Conservation (phyloP, 2,329 filamentous ascomycete genomes). For the Dryadomyces sulphureus region DNA sequence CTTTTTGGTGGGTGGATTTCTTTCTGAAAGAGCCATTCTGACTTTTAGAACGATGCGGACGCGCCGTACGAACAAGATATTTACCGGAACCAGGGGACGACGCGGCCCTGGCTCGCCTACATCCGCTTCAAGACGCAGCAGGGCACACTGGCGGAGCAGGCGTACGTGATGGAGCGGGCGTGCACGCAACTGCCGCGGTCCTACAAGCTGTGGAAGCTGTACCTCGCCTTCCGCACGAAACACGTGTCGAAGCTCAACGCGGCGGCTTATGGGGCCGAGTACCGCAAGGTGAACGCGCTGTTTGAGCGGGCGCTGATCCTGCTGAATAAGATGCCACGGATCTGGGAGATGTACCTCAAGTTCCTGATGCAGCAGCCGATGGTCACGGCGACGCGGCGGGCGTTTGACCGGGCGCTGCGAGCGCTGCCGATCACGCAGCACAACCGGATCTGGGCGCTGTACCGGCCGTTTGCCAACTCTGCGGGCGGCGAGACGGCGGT, state of each 20-base stretch:
- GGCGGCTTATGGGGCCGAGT: constrained; percentile 64
- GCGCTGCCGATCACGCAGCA: constrained; percentile 91
- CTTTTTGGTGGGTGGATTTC: constrained; percentile 5
- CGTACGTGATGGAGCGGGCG: constrained; percentile 76
- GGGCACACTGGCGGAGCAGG: constrained; percentile 73
- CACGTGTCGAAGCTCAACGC: constrained; percentile 75
- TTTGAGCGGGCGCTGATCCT: constrained; percentile 88
- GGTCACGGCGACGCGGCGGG: constrained; percentile 69
- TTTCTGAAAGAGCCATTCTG: background rate
- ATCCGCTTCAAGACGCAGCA: constrained; percentile 81
- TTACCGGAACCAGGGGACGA: constrained; percentile 65
- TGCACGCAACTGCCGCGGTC: constrained; percentile 82
- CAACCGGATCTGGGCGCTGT: constrained; percentile 86
- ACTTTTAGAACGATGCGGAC: constrained; percentile 54
- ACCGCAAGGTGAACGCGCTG: constrained; percentile 82
- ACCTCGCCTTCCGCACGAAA: constrained; percentile 69
- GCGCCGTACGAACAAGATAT: constrained; percentile 94
- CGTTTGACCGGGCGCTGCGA: constrained; percentile 83
- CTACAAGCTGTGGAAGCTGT: constrained; percentile 98
- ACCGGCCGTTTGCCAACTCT: constrained; percentile 80
- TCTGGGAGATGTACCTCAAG: constrained; percentile 94
- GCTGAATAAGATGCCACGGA: constrained; percentile 95
- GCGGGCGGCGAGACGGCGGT: constrained; percentile 82
- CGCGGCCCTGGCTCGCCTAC: constrained; percentile 92
- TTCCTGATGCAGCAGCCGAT: constrained; percentile 88